Evolutionary conservation across 768 basidiomycete species (phyloP).

Genomic region (Amanita muscaria): DNA sequence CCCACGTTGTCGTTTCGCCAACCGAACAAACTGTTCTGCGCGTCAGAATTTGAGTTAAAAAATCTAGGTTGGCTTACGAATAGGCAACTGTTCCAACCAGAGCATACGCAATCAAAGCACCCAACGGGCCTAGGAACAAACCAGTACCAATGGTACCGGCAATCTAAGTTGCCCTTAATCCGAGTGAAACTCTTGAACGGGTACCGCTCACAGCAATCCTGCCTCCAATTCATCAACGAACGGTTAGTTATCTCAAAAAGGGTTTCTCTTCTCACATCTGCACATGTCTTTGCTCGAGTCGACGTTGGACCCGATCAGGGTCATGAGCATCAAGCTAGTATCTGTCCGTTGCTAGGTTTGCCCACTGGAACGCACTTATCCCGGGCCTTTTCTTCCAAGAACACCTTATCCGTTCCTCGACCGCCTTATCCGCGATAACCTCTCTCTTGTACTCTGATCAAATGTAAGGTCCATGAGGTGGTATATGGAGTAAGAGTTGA

Average conservation of each 20-base stretch:
- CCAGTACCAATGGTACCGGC: constrained; percentile 73
- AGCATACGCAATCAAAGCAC: constrained; percentile 55
- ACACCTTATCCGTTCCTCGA: background rate
- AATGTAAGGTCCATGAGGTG: too few relatives aligned
- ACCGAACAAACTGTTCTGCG: constrained; percentile 51
- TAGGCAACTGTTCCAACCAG: constrained; percentile 62
- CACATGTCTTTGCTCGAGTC: constrained; percentile 69
- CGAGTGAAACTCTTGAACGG: background rate
- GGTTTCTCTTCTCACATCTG: constrained; percentile 55
- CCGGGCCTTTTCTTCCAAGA: too few relatives aligned
- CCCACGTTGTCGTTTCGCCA: constrained; percentile 75
- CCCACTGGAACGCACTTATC: background rate
- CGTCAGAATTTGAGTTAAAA: background rate
- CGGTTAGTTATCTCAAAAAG: background rate
- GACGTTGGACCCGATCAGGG: constrained; percentile 62
- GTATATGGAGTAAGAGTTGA: too few relatives aligned
- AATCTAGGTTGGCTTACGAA: constrained; percentile 30
- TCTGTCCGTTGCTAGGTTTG: too few relatives aligned
- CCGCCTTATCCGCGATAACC: constrained; percentile 5
- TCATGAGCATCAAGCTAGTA: constrained; percentile 50
- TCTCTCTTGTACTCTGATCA: constrained; percentile 9
- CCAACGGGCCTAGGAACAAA: constrained; percentile 65
- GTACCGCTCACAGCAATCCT: constrained; percentile 53
- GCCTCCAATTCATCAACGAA: constrained; percentile 4
- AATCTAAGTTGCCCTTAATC: constrained; percentile 30